Evolutionary conservation across 768 basidiomycete species (phyloP).

Genomic region (Suillus fuscotomentosus): DNA sequence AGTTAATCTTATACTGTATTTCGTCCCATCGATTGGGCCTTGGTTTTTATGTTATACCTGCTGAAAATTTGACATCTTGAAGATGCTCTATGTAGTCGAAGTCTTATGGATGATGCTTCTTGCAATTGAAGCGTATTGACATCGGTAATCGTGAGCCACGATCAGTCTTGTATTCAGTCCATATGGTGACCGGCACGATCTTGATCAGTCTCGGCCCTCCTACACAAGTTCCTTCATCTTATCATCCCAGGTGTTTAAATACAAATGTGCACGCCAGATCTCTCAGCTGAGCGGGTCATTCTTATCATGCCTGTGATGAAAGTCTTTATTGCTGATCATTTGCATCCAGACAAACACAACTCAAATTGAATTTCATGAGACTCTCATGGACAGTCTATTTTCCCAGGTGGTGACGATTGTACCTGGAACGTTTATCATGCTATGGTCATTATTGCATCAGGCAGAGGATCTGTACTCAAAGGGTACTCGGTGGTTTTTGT

Average conservation of each 20-base stretch:
- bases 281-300: slow-evolving; percentile 15
- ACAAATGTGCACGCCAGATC: slow-evolving; percentile 3
- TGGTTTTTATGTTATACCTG: neutral
- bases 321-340: neutral
- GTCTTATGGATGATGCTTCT: neutral
- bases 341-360: slow-evolving; percentile 21
- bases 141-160: neutral
- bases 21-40: neutral
- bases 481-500: slow-evolving; percentile 61
- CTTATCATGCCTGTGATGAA: too few species aligned
- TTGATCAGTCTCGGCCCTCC: neutral
- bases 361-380: slow-evolving; percentile 20
- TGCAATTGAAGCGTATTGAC: neutral
- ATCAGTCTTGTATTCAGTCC: neutral
- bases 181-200: neutral
- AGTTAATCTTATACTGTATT: neutral
- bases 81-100: neutral
- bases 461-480: slow-evolving; percentile 18
- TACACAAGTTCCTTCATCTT: neutral
- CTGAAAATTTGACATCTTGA: neutral
- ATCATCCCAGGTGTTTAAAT: neutral
- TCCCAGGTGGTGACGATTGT: slow-evolving; percentile 16
- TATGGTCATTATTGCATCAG: slow-evolving; percentile 6
- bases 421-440: neutral
- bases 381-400: slow-evolving; percentile 24